Percentiles rank a stretch among this genome's conserved stretches.
Evolutionary conservation across 305 asterid species (phyloP).

Genomic region (Ajuga reptans): DNA sequence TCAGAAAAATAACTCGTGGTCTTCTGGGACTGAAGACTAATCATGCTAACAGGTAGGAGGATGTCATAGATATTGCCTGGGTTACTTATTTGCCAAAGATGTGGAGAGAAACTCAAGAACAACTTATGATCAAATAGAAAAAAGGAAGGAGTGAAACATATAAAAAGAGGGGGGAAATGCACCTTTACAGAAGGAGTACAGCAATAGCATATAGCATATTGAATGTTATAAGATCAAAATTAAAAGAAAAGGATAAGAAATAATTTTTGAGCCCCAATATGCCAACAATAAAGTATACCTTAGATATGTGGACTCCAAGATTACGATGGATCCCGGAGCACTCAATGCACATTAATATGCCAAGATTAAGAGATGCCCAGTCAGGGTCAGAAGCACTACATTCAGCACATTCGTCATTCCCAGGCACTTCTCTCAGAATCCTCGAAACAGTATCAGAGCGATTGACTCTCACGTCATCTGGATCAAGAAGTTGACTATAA

Average conservation of each 20-base stretch:
- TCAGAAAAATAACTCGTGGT: neutral
- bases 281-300: constrained; percentile 38
- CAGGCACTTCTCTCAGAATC: constrained; percentile 71
- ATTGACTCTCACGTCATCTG: constrained; percentile 37
- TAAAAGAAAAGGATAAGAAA: neutral
- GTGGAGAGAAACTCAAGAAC: neutral
- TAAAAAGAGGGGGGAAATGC: neutral
- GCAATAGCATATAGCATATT: neutral
- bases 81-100: neutral
- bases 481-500: constrained; percentile 32
- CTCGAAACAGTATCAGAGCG: constrained; percentile 58
- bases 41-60: neutral
- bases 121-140: neutral
- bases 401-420: constrained; percentile 85
- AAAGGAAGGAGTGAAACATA: neutral
- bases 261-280: neutral
- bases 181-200: neutral
- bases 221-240: neutral
- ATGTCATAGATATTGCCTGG: neutral
- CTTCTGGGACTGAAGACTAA: neutral
- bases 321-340: constrained; percentile 98
- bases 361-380: constrained; percentile 98
- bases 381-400: constrained; percentile 82
- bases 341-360: constrained; percentile 86
- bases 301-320: constrained; percentile 97